Percentiles rank a stretch among this genome's conserved stretches.
Evolutionary conservation across 345 rosid genomes (phyloP).

Genomic region (Pelargonium nanum): DNA sequence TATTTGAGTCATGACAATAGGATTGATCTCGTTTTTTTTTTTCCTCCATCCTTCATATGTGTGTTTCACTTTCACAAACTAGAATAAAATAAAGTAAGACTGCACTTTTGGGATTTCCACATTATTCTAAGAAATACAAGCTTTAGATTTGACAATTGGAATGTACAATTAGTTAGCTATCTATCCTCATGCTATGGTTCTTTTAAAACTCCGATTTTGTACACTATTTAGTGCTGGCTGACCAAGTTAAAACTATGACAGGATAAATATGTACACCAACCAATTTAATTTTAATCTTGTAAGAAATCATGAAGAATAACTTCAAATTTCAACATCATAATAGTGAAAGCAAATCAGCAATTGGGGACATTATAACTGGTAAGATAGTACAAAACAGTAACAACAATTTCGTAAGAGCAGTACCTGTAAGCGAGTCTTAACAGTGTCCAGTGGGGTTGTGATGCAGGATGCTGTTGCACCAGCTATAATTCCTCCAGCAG

Average conservation of each 20-base stretch:
- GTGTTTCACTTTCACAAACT: too few species aligned
- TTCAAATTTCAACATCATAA: background rate
- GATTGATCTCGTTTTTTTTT: background rate
- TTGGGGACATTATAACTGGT: background rate
- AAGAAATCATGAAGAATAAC: background rate
- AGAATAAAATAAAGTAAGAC: too few species aligned
- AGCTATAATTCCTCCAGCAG: slow-evolving; percentile 80
- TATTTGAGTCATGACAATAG: background rate
- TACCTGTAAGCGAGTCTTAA: slow-evolving; percentile 96
- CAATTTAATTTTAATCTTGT: background rate
- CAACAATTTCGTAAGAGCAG: slow-evolving; percentile 10
- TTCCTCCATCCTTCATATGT: background rate
- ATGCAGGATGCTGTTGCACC: slow-evolving; percentile 94
- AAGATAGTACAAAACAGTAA: background rate
- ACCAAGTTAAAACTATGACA: too few species aligned
- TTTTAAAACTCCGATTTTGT: too few species aligned
- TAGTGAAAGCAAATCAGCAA: background rate
- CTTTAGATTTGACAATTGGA: background rate
- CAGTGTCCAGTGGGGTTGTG: slow-evolving; percentile 90
- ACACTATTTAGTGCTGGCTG: background rate
- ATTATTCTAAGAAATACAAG: background rate
- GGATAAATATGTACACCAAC: too few species aligned
- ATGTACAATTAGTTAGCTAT: background rate
- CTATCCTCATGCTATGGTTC: background rate
- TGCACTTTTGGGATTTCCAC: too few species aligned